Conservation (phyloP, 176 grass and related monocot genomes). For the Bolboschoenus planiculmis region DNA sequence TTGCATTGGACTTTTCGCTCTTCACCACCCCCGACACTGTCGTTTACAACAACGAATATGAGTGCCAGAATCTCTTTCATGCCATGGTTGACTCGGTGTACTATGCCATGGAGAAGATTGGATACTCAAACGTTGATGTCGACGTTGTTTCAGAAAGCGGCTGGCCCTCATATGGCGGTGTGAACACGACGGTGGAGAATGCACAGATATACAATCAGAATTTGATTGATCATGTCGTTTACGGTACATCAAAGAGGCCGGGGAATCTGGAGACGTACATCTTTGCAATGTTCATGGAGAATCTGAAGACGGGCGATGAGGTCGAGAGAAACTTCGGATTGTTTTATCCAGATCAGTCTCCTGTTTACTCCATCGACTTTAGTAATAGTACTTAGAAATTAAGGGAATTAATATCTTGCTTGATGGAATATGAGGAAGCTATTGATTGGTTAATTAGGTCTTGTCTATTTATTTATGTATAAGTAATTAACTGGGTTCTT, state of each 20-base stretch:
- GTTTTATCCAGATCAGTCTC: constrained; percentile 31
- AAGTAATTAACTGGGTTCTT: not conserved
- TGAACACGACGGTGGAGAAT: constrained; percentile 26
- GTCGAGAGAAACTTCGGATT: constrained; percentile 49
- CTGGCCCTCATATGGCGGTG: constrained; percentile 59
- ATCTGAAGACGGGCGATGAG: constrained; percentile 30
- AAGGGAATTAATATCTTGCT: not conserved
- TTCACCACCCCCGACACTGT: constrained; percentile 34
- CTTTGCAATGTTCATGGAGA: constrained; percentile 78
- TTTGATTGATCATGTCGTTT: constrained; percentile 31
- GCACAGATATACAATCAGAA: constrained; percentile 62
- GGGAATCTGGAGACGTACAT: constrained; percentile 33
- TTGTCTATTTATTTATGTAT: not conserved
- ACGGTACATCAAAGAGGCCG: constrained; percentile 38
- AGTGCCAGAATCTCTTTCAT: constrained; percentile 50
- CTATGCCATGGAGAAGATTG: constrained; percentile 51
- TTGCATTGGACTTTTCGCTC: constrained; percentile 31
- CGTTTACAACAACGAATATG: constrained; percentile 22
- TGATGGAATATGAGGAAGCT: no score
- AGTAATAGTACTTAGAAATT: not conserved
- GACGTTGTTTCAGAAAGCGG: constrained; percentile 59
- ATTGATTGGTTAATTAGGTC: no score
- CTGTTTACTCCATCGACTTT: constrained; percentile 40
- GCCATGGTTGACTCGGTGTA: constrained; percentile 43
- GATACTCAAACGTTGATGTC: not conserved